Conservation (phyloP, 768 basidiomycete species). For the Saitozyma sp. region DNA sequence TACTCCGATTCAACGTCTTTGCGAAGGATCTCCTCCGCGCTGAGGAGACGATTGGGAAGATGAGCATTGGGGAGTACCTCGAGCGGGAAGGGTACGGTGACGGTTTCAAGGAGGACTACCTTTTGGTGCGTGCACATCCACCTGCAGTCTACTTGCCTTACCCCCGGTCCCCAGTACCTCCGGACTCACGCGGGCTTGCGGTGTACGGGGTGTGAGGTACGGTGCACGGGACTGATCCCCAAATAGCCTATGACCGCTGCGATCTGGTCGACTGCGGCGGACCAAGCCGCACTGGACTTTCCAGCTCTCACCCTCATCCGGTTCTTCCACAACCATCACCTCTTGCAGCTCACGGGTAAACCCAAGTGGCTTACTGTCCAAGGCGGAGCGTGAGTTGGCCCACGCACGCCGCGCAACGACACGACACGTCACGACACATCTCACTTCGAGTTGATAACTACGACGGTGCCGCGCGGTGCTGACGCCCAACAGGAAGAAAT, state of each 20-base stretch:
- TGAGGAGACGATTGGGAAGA: slow-evolving; percentile 8
- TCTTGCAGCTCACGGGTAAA: slow-evolving; percentile 69
- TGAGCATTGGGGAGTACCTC: slow-evolving; percentile 62
- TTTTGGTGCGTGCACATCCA: slow-evolving; percentile 60
- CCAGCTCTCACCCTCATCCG: slow-evolving; percentile 70
- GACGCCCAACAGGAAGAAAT: slow-evolving; percentile 58
- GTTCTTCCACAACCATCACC: slow-evolving; percentile 72
- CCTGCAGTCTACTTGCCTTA: not conserved
- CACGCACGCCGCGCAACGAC: not conserved
- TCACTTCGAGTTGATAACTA: not conserved
- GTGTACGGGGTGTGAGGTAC: no score
- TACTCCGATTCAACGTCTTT: slow-evolving; percentile 69
- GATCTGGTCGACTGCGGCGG: slow-evolving; percentile 76
- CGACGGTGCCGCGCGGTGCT: not conserved
- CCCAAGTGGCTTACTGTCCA: slow-evolving; percentile 72
- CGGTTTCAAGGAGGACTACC: slow-evolving; percentile 70
- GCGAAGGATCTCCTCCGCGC: slow-evolving; percentile 58
- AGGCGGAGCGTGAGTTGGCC: slow-evolving; percentile 65
- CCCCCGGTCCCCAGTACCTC: no score
- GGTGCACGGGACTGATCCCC: no score
- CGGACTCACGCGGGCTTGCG: no score
- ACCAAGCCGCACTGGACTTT: slow-evolving; percentile 68
- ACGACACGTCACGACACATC: not conserved
- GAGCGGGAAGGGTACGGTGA: slow-evolving; percentile 67
- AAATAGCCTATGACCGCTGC: slow-evolving; percentile 74